These are phyloP conservation scores for Hymenochaete sp. DNA, from an alignment of 1,284 basidiomycete species.

Conservation along the genomic window DNA sequence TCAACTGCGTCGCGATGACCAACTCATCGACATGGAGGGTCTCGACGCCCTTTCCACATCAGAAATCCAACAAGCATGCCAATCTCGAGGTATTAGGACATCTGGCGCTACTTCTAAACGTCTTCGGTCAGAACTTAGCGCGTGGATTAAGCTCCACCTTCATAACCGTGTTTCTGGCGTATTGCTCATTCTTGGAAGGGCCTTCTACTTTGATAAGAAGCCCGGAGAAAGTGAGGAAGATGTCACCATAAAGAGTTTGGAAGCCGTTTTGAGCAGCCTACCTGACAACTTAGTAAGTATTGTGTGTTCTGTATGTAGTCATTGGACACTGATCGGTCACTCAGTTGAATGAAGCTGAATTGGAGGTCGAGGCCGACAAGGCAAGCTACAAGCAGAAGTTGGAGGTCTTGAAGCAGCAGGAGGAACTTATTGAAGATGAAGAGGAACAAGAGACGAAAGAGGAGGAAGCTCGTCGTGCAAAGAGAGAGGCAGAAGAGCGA, in stretches of 20 bases:
- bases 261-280: slow-evolving; percentile 85
- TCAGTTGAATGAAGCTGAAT: slow-evolving; percentile 92
- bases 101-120: slow-evolving; percentile 75
- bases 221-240: slow-evolving; percentile 69
- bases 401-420: slow-evolving; percentile 95
- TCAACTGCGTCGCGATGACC: slow-evolving; percentile 86
- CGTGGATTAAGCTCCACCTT: slow-evolving; percentile 93
- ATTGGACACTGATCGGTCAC: slow-evolving; percentile 14
- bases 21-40: slow-evolving; percentile 85
- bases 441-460: slow-evolving; percentile 97
- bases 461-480: slow-evolving; percentile 80
- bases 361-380: slow-evolving; percentile 89
- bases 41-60: slow-evolving; percentile 84
- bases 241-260: slow-evolving; percentile 65
- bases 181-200: slow-evolving; percentile 84
- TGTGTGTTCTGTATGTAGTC: neutral
- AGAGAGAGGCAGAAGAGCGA: slow-evolving; percentile 67
- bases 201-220: slow-evolving; percentile 87
- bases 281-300: slow-evolving; percentile 85
- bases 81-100: slow-evolving; percentile 90
- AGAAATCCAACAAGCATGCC: slow-evolving; percentile 90
- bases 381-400: slow-evolving; percentile 97
- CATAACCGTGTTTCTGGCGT: slow-evolving; percentile 88
- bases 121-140: slow-evolving; percentile 80
- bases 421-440: slow-evolving; percentile 99